phyloP scores from a whole-genome alignment of 225 moss, liverwort and hornwort genomes.

The Bryoerythrophyllum caledonicum region DNA sequence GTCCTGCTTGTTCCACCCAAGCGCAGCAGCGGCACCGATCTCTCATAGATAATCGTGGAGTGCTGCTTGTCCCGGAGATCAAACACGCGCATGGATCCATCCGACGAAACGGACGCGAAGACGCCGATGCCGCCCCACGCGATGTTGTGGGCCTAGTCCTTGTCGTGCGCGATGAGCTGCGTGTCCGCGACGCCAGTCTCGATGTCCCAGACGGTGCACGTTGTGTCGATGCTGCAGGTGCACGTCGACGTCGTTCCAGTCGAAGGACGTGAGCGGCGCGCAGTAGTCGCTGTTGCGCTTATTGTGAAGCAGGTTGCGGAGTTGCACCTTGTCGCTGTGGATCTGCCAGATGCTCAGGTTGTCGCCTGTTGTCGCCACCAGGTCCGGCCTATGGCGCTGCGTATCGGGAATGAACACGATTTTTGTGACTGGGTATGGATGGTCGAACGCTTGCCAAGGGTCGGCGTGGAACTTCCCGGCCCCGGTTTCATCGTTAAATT shows the following conservation, averaged over 20 bases:
- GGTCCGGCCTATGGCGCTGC: neutral
- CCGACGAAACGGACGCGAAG: neutral
- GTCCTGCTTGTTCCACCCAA: constrained; percentile 62
- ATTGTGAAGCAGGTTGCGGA: neutral
- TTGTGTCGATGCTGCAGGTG: constrained; percentile 4
- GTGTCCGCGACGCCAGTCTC: neutral
- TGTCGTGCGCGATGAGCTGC: too few species aligned
- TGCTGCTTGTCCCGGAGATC: neutral
- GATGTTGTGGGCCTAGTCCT: neutral
- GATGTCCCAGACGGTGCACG: neutral
- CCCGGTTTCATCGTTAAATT: neutral
- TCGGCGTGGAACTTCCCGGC: neutral
- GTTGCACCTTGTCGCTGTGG: neutral
- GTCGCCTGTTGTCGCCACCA: neutral
- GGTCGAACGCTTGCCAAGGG: neutral
- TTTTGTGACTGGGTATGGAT: neutral
- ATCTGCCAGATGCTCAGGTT: too few species aligned
- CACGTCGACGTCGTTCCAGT: neutral
- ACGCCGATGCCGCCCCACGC: neutral
- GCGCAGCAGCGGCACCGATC: constrained; percentile 34
- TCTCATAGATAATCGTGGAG: neutral
- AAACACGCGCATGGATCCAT: neutral
- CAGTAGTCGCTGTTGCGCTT: neutral
- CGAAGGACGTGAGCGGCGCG: neutral
- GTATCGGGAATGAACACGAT: neutral